Evolutionary conservation across 2,329 filamentous ascomycete genomes (phyloP), one percentile per base, ranked within the genome.

Genomic region (Cadophora sp.): DNA sequence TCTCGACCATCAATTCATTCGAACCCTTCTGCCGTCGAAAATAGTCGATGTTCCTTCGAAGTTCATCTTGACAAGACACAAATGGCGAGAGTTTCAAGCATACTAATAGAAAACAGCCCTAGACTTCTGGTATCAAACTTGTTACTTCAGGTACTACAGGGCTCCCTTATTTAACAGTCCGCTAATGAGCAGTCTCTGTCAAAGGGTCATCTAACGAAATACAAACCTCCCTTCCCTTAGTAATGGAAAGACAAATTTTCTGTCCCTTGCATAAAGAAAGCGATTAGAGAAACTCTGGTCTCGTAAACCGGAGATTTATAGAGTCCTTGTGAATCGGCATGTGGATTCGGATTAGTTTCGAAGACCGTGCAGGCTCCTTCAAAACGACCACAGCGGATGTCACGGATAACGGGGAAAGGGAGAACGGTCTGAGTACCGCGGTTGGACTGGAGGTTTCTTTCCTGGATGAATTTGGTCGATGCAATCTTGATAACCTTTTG

Each of bases 301-400:
- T 18, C 18, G 13, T 43, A n/a, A 18, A 43, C 22, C 36, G 55
- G 36, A 58, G 13, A 43, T 58, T 24, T 27, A 20, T 48, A 24
- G 8, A 18, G 11, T 27, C 20, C 9, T 41, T 20, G 3, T 16
- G 2, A 20, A 43, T 58, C 53, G 33, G 53, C 53, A 56, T 22
- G n/a, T 58, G n/a, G n/a, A 41, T 58, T 43, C 36, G 11, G 55
- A 24, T 7, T 58, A 20, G 55, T 58, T 14, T 58, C n/a, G 22
- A 22, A 43, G 55, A 16, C 55, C 33, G 33, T 58, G 55, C 55
- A 58, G 55, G 13, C 33, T 22, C 11, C 1, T 27, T 22, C 20
- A 16, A 58, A 58, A 41, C 55, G 3, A 58, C 33, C 36, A 18
- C 36, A n/a, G 36, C n/a, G 22, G 33, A 39, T 58, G 11, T n/a